Percentiles rank a stretch among this genome's conserved stretches.
These are phyloP conservation scores for Aureobasidium lini DNA, from an alignment of 2,329 filamentous ascomycete species.

Conservation along the genomic window DNA sequence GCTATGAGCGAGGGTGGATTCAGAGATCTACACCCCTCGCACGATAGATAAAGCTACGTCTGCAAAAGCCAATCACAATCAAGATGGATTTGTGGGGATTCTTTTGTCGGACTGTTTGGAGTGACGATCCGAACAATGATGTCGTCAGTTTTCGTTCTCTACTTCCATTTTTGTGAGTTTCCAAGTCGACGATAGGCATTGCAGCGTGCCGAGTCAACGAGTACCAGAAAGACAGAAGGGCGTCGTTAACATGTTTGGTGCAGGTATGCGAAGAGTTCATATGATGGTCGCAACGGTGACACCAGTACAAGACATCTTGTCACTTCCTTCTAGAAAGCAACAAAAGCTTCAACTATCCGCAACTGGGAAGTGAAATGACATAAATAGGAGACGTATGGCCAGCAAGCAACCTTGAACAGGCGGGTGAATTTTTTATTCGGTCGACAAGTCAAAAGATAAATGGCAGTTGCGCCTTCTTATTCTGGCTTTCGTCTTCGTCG, in stretches of 20 bases:
- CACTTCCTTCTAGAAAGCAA: not conserved
- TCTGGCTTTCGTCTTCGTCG: not conserved
- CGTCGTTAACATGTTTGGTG: too few species aligned
- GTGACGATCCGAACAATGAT: slow-evolving; percentile 1
- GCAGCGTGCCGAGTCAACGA: too few species aligned
- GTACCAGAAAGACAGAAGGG: too few species aligned
- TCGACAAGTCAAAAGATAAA: not conserved
- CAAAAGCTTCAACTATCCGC: not conserved
- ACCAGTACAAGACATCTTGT: not conserved
- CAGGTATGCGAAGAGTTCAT: not conserved
- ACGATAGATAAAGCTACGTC: not conserved
- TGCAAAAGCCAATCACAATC: not conserved
- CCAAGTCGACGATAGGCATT: not conserved
- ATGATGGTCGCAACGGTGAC: not conserved
- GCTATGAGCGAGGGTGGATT: not conserved
- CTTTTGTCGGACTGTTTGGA: not conserved
- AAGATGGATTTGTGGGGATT: not conserved
- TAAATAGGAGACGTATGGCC: not conserved
- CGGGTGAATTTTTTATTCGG: not conserved
- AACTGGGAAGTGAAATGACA: not conserved
- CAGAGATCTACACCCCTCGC: not conserved
- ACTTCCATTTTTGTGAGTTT: not conserved
- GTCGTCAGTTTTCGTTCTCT: not conserved
- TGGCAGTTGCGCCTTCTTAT: not conserved
- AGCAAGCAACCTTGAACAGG: not conserved